These are phyloP conservation scores for Tilletia setariae DNA, from an alignment of 1,284 basidiomycete genomes.

Conservation along the genomic window DNA sequence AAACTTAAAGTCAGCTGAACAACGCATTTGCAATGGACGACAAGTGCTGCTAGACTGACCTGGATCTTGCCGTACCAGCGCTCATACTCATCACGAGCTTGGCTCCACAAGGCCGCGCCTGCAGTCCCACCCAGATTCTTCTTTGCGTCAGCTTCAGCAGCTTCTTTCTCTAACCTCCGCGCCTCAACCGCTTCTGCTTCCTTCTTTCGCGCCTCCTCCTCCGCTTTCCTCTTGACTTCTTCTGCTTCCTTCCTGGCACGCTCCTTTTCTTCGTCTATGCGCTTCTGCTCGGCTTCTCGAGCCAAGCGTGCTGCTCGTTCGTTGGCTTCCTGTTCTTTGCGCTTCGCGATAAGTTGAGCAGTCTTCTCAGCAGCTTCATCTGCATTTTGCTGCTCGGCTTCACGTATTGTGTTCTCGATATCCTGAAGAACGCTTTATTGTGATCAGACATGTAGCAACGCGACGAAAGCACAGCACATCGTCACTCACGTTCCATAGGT, in stretches of 20 bases:
- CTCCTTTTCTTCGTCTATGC: conserved; percentile 42
- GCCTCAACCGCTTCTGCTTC: conserved; percentile 32
- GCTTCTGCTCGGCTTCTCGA: conserved; percentile 38
- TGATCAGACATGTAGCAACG: neutral
- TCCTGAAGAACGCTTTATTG: neutral
- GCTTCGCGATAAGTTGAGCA: conserved; percentile 33
- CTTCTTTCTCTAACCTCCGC: conserved; percentile 18
- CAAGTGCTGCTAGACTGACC: conserved; percentile 4
- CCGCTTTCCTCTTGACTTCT: conserved; percentile 21
- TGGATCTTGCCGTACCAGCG: conserved; percentile 36
- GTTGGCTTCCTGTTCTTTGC: conserved; percentile 40
- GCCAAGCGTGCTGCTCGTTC: conserved; percentile 35
- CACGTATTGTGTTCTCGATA: conserved; percentile 45
- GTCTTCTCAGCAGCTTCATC: conserved; percentile 37
- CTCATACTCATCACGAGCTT: conserved; percentile 35
- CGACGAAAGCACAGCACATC: neutral
- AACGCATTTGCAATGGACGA: neutral
- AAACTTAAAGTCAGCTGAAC: neutral
- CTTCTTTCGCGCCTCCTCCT: conserved; percentile 28
- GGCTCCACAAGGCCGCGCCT: conserved; percentile 32
- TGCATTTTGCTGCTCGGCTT: conserved; percentile 37
- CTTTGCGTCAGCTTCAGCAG: neutral
- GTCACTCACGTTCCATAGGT: conserved; percentile 38
- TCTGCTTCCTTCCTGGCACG: conserved; percentile 18
- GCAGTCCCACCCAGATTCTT: conserved; percentile 25